Conservation (phyloP, 164 flowering plant species). For the Sextonia rubra region DNA sequence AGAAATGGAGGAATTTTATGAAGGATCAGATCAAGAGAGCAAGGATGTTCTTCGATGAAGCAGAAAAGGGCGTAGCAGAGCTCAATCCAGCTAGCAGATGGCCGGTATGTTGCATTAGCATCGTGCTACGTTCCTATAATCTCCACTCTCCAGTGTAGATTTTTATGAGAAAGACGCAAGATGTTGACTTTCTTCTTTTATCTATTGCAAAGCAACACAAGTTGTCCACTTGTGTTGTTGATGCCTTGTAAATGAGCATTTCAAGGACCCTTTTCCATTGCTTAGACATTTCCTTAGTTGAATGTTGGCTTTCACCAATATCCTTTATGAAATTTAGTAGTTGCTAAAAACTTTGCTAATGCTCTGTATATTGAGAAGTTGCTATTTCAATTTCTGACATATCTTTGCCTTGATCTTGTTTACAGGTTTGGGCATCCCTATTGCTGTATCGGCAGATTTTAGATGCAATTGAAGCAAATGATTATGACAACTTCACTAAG, state of each 20-base stretch:
- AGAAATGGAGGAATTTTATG: slow-evolving; percentile 85
- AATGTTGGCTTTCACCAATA: not conserved
- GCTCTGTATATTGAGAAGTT: not conserved
- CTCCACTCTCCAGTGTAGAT: not conserved
- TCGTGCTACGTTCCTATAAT: not conserved
- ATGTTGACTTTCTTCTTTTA: not conserved
- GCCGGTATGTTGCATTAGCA: slow-evolving; percentile 24
- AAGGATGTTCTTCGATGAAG: slow-evolving; percentile 71
- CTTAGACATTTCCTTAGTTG: no score
- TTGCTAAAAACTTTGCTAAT: not conserved
- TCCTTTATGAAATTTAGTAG: not conserved
- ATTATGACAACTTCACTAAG: slow-evolving; percentile 36
- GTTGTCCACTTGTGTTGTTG: not conserved
- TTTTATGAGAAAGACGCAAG: not conserved
- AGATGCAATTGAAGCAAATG: slow-evolving; percentile 35
- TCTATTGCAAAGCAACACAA: not conserved
- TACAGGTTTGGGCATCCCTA: slow-evolving; percentile 31
- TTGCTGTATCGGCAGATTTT: slow-evolving; percentile 29
- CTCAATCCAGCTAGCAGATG: slow-evolving; percentile 40
- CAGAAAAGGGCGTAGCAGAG: slow-evolving; percentile 43
- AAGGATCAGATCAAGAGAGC: slow-evolving; percentile 75
- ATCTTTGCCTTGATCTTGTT: not conserved
- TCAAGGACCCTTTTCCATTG: no score
- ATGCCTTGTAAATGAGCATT: not conserved
- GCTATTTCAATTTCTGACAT: not conserved